phyloP scores from a whole-genome alignment of 352 stramenopile species.

The Phytophthora pluvialis region DNA sequence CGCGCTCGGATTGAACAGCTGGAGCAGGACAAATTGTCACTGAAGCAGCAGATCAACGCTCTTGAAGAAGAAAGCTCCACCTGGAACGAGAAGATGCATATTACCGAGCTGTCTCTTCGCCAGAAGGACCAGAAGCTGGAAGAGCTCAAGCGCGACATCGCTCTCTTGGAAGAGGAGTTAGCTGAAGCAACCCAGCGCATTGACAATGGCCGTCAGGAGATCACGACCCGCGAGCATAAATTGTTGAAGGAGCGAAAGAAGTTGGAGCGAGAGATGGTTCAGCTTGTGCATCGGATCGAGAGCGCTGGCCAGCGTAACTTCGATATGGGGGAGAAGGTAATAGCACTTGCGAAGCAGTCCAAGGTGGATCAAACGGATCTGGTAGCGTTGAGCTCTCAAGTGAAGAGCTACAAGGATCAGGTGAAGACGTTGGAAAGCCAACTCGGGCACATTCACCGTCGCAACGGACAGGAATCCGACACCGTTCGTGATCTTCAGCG shows the following conservation, averaged over 20 bases:
- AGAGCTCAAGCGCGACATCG: conserved; percentile 28
- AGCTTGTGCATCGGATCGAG: conserved; percentile 66
- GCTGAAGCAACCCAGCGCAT: conserved; percentile 32
- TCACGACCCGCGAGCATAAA: conserved; percentile 55
- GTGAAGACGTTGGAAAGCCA: conserved; percentile 52
- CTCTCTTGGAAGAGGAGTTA: conserved; percentile 39
- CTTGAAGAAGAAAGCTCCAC: conserved; percentile 36
- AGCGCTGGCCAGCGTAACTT: conserved; percentile 54
- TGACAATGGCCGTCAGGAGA: conserved; percentile 46
- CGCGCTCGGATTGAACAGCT: conserved; percentile 43
- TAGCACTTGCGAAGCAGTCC: conserved; percentile 55
- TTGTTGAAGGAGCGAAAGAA: conserved; percentile 62
- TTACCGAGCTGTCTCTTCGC: conserved; percentile 21
- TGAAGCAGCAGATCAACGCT: conserved; percentile 32
- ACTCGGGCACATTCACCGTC: conserved; percentile 36
- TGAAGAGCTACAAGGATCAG: conserved; percentile 73
- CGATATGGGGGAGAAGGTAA: conserved; percentile 68
- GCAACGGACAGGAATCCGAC: conserved; percentile 36
- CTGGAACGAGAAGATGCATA: conserved; percentile 36
- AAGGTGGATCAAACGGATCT: conserved; percentile 70
- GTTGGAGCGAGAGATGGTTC: conserved; percentile 56
- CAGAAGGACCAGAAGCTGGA: conserved; percentile 43
- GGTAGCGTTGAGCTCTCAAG: conserved; percentile 60
- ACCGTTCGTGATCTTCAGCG: conserved; percentile 46
- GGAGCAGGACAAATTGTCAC: conserved; percentile 41